Percentiles rank a stretch among this genome's conserved stretches.
Evolutionary conservation across 1,139 yeast species (phyloP).

Genomic region (Pichia inconspicua): DNA sequence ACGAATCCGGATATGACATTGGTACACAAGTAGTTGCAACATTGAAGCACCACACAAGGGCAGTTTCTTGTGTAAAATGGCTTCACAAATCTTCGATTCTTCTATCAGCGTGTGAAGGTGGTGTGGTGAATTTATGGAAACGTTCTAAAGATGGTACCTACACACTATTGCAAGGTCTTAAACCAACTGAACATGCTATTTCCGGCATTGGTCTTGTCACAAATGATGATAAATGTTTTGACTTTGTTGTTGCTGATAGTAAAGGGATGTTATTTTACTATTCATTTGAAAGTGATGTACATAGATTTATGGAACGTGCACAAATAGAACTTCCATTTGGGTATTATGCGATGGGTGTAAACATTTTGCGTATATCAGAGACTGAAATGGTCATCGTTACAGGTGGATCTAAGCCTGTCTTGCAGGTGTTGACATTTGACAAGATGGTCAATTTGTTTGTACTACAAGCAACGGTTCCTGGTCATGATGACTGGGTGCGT

Average conservation of each 20-base stretch:
- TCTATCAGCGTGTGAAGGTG: conserved; percentile 63
- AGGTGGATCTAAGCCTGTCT: conserved; percentile 66
- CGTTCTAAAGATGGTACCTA: conserved; percentile 17
- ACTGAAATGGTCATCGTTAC: conserved; percentile 52
- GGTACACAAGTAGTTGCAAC: conserved; percentile 46
- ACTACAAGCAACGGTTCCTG: conserved; percentile 50
- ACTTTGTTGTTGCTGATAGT: conserved; percentile 57
- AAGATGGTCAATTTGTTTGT: conserved; percentile 15
- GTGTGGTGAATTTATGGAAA: conserved; percentile 54
- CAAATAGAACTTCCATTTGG: conserved; percentile 39
- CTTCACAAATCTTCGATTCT: conserved; percentile 40
- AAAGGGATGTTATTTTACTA: conserved; percentile 53
- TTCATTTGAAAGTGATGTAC: conserved; percentile 24
- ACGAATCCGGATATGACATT: conserved; percentile 22
- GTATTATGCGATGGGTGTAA: conserved; percentile 59
- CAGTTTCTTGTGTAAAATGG: conserved; percentile 54
- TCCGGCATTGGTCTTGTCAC: conserved; percentile 30
- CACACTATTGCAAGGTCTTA: conserved; percentile 30
- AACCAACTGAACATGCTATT: conserved; percentile 33
- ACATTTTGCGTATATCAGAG: conserved; percentile 36
- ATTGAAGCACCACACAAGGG: conserved; percentile 50
- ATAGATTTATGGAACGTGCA: conserved; percentile 27
- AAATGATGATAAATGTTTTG: conserved; percentile 13
- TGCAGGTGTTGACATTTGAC: conserved; percentile 49
- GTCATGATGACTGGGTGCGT: conserved; percentile 94